Evolutionary conservation across 805 yeast species (phyloP), one percentile per base, ranked within the genome.

Genomic region (Lipomyces anomalus): DNA sequence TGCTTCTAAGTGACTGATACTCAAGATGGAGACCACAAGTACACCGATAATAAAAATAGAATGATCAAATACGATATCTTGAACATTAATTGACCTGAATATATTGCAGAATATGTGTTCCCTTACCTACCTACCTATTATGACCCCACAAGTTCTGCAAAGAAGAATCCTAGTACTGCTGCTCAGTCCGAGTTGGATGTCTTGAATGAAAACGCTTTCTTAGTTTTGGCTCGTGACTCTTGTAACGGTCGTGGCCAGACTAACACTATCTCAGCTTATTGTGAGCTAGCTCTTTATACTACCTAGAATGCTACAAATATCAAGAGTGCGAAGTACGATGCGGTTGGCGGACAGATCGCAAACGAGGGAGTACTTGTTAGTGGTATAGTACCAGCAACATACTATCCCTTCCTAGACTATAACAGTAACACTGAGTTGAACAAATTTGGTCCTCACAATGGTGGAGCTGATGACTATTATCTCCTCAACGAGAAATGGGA

Each of bases 401-500:
- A 38, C 22, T 49, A 50, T 34, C 11, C 54, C n/a, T 50, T 50
- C 49, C 41, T 50, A 3, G 46, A 50, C 42, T 38, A 44, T 29
- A 50, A 50, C 40, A n/a, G 38, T 20, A 40, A 47, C 26, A 24
- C 44, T 11, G 41, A 50, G 44, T 47, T 49, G 18, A 32, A 33
- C 35, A 38, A 43, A 36, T 50, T 50, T 28, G 55, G 55, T 28
- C 44, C 49, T 18, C 55, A 44, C 37, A 50, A 50, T 28, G 55
- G 55, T 30, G 55, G 50, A 26, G 41, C 6, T 2, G 47, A 49
- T 38, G 42, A 49, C 40, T 44, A 45, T 46, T 17, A 28, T 20
- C 22, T 50, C 33, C 36, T 50, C 22, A 50, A 50, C 42, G 55
- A 50, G 39, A 50, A 50, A 26, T 49, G 55, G 55, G 55, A 49